Base-by-base conservation (phyloP, 768 basidiomycete genomes). In the Mycena vulgaris region DNA sequence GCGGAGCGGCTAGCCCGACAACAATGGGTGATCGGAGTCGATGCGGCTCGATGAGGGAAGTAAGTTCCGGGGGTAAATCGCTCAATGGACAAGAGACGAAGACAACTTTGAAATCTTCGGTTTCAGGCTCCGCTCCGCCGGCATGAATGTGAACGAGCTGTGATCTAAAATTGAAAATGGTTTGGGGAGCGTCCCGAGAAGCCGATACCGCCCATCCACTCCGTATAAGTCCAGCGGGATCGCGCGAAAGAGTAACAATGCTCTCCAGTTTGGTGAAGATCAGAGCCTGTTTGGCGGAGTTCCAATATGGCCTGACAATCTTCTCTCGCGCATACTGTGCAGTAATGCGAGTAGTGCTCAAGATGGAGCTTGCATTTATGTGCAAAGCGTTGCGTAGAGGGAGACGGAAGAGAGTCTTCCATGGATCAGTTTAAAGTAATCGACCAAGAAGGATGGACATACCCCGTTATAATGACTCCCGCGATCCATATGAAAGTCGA, bases 381-480 rank as follows among this genome's bases (percentile, higher is more conserved):
- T 83, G 82, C 0, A 62, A 45, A 21, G 61, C 11, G 10, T 75
- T 78, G 33, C 87, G 78, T 21, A 88, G 76, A 33, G 88, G 87
- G 27, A 88, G 78, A 7, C 83, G 76, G 71, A 88, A 88, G 21
- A 87, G 62, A n/a, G 86, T 87, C 86, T 87, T 51, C 17, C 4
- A 49, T 45, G 28, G 27, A 67, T 31, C 30, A 49, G 75, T 63
- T 68, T n/a, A 37, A 33, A 23, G n/a, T 25, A 55, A 23, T 25
- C 14, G 19, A 47, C 21, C 28, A 9, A n/a, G 11, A 30, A 47
- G 16, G 23, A 70, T 11, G 11, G 25, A 77, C 85, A 60, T 70
- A 88, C 87, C 13, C 86, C 87, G 14, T 80, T 49, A 68, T 85
- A 87, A 9, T 72, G 70, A 9, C 75, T 69, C 3, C 70, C 53